These are phyloP conservation scores for Sungouiella thailandica DNA, from an alignment of 805 yeast species.

Conservation along the genomic window DNA sequence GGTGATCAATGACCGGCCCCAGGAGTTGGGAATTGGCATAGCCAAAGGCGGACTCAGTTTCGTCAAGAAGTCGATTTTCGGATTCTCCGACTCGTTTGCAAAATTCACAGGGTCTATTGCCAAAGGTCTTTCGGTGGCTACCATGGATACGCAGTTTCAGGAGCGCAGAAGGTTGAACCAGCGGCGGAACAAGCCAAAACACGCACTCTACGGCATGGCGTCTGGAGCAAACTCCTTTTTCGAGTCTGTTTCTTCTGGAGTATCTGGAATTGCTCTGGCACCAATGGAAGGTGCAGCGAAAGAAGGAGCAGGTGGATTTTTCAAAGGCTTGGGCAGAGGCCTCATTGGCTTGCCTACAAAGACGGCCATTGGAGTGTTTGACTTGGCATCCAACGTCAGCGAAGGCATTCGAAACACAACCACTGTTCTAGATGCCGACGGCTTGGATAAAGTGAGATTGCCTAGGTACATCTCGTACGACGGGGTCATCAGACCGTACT, in stretches of 20 bases:
- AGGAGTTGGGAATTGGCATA: constrained; percentile 88
- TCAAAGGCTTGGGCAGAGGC: constrained; percentile 92
- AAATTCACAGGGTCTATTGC: constrained; percentile 92
- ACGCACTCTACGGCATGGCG: constrained; percentile 79
- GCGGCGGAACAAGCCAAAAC: constrained; percentile 74
- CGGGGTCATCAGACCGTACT: constrained; percentile 68
- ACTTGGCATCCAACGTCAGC: constrained; percentile 85
- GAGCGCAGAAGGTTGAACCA: constrained; percentile 70
- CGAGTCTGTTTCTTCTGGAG: constrained; percentile 82
- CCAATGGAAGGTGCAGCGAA: constrained; percentile 87
- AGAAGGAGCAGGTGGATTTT: constrained; percentile 88
- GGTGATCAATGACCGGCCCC: constrained; percentile 90
- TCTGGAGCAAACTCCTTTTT: constrained; percentile 86
- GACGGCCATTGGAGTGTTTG: constrained; percentile 92
- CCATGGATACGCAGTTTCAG: constrained; percentile 82
- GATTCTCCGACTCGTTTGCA: constrained; percentile 88
- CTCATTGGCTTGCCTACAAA: constrained; percentile 94
- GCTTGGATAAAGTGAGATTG: constrained; percentile 72
- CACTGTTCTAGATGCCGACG: constrained; percentile 77
- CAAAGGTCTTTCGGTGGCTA: constrained; percentile 86
- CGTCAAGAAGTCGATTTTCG: constrained; percentile 90
- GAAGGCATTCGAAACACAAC: constrained; percentile 94
- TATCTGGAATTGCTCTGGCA: constrained; percentile 83
- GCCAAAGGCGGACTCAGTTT: constrained; percentile 96
- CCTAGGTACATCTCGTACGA: constrained; percentile 74